phyloP scores from a whole-genome alignment of 1,284 basidiomycete species.

The Austroboletus rostrupii region DNA sequence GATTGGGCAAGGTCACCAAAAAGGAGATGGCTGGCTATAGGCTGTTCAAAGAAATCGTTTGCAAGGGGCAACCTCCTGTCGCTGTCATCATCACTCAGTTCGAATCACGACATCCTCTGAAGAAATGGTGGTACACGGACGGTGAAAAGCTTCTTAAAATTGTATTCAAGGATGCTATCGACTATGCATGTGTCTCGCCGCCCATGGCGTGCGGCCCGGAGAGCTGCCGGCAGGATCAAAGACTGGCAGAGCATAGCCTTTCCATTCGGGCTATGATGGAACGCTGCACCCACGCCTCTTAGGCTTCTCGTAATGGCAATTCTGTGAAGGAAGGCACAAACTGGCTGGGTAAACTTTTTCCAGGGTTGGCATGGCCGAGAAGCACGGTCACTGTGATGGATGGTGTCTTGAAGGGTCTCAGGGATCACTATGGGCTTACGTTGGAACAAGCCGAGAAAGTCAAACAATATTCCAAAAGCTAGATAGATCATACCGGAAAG shows the following conservation, averaged over 20 bases:
- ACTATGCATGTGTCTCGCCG: constrained; percentile 17
- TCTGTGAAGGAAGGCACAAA: too few relatives aligned
- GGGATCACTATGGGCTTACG: not conserved
- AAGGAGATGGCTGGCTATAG: constrained; percentile 19
- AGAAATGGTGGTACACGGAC: not conserved
- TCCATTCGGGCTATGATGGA: constrained; percentile 7
- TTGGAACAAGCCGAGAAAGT: not conserved
- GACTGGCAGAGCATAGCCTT: not conserved
- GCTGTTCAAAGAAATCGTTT: constrained; percentile 27
- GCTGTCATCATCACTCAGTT: constrained; percentile 25
- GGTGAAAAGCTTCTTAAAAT: not conserved
- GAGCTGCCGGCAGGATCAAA: not conserved
- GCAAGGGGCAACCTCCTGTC: constrained; percentile 25
- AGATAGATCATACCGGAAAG: too few relatives aligned
- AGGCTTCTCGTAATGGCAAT: not conserved
- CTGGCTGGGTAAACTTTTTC: too few relatives aligned
- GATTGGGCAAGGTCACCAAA: constrained; percentile 19
- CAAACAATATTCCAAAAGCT: not conserved
- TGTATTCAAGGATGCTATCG: constrained; percentile 1
- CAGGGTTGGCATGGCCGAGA: too few relatives aligned
- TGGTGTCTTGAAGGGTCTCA: not conserved
- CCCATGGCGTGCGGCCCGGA: not conserved
- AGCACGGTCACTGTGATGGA: too few relatives aligned
- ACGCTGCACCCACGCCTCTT: not conserved
- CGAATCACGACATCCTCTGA: not conserved